A percentile compares a stretch with the other conserved stretches of the same genome.
phyloP scores from a whole-genome alignment of 257 asterid genomes.

The Fraxinus pennsylvanica region DNA sequence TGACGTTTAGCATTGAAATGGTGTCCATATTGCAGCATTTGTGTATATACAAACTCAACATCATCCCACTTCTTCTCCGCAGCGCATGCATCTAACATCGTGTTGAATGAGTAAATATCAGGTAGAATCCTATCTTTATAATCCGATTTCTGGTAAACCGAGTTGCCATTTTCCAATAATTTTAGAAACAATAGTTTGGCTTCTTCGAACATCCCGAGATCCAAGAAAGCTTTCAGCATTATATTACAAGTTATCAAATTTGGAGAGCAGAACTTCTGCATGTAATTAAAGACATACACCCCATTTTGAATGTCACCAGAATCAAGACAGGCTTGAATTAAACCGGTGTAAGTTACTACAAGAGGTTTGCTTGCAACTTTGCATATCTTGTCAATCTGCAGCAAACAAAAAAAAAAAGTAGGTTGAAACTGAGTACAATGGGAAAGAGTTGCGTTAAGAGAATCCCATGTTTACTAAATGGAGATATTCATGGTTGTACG shows the following conservation, averaged over 20 bases:
- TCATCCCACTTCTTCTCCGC: conserved; percentile 78
- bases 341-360: conserved; percentile 96
- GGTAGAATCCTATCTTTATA: conserved; percentile 57
- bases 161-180: conserved; percentile 54
- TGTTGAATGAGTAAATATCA: conserved; percentile 77
- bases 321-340: conserved; percentile 77
- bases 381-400: conserved; percentile 87
- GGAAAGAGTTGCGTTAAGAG: background rate
- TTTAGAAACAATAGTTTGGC: conserved; percentile 60
- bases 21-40: conserved; percentile 74
- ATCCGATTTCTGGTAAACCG: conserved; percentile 41
- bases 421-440: conserved; percentile 1
- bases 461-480: background rate
- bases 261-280: conserved; percentile 86
- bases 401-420: background rate
- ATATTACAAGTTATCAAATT: conserved; percentile 75
- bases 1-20: conserved; percentile 85
- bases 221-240: conserved; percentile 78
- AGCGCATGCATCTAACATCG: conserved; percentile 76
- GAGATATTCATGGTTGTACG: background rate
- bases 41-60: conserved; percentile 58
- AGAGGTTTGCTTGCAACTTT: conserved; percentile 88
- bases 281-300: conserved; percentile 59
- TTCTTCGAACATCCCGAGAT: conserved; percentile 66
- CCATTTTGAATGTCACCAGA: conserved; percentile 63